Evolutionary conservation across 257 asterid genomes (phyloP), one percentile per base, ranked within the genome.

Genomic region (Solanum bukasovii): DNA sequence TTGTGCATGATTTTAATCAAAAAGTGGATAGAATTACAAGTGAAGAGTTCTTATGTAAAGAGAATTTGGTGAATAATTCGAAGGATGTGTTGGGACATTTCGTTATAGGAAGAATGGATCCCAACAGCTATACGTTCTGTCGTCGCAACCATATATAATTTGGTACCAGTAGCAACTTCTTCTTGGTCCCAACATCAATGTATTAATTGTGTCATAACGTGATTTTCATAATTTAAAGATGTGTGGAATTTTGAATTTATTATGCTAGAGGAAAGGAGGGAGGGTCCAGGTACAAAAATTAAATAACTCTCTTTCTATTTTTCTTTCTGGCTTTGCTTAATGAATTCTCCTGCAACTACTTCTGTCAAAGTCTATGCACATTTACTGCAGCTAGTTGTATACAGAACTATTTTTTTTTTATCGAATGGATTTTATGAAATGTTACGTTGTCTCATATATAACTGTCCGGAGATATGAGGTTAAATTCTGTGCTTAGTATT

Each of bases 31-130:
- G 93, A 35, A 70, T 89, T 0, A 88, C 95, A 42, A 93, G 98
- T 85, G 96, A 96, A 9, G 98, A 96, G 93, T 95, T 95, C 73
- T 68, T 95, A 90, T 96, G 98, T 77, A 91, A 90, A 78, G 95
- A 93, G 81, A 95, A 96, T 90, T 33, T 95, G 94, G 94, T 94
- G 87, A 93, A 93, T 31, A 93, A 93, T 33, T 90, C 94, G 1
- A 95, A 92, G 63, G 98, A 91, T 37, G 91, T 89, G 92, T 75
- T 96, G 87, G 99, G 93, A 0, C 98, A 96, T 89, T 96, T 93
- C 73, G 94, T 94, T 72, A 42, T 95, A 65, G 96, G 90, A 77
- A 94, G 92, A 68, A 89, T 92, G 93, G 94, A 94, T 25, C 65
- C 89, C 20, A 89, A 72, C 56, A 78, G 89, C 21, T 83, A 70